Percentiles rank a stretch among this genome's conserved stretches.
Evolutionary conservation across 257 asterid species (phyloP).

Genomic region (Paulownia fortunei): DNA sequence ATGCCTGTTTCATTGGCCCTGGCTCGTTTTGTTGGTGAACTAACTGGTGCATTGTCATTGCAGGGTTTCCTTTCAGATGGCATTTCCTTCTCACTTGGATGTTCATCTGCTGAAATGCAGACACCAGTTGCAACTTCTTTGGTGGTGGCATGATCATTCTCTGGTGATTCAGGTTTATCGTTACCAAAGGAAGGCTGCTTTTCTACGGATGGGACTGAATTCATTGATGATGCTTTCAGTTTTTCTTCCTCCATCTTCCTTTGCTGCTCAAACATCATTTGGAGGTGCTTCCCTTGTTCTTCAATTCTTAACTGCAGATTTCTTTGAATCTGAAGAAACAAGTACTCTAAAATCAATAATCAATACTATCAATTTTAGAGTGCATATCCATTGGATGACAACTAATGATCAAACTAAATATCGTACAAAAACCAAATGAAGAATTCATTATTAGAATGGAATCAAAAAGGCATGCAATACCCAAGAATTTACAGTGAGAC

Average conservation of each 20-base stretch:
- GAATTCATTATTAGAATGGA: no score
- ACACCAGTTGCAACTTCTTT: conserved; percentile 28
- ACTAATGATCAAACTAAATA: no score
- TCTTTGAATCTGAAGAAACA: conserved; percentile 70
- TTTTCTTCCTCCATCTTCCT: conserved; percentile 65
- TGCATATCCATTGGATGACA: neutral
- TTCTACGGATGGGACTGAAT: conserved; percentile 31
- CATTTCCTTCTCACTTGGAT: conserved; percentile 32
- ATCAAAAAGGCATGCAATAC: neutral
- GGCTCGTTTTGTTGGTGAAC: conserved; percentile 48
- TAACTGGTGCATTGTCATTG: conserved; percentile 30
- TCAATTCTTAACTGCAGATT: conserved; percentile 83
- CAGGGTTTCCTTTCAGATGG: conserved; percentile 31
- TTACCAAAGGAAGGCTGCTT: conserved; percentile 26
- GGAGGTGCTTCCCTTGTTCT: conserved; percentile 83
- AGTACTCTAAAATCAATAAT: neutral
- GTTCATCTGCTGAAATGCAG: conserved; percentile 28
- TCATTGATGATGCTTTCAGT: conserved; percentile 42
- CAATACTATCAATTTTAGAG: neutral
- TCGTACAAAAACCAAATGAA: neutral
- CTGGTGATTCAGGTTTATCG: conserved; percentile 38
- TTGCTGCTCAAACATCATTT: conserved; percentile 80
- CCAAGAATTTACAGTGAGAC: neutral
- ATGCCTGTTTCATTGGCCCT: conserved; percentile 44
- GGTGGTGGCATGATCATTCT: conserved; percentile 14